Conservation (phyloP, 2,329 filamentous ascomycete species). For the Periconia digitata region DNA sequence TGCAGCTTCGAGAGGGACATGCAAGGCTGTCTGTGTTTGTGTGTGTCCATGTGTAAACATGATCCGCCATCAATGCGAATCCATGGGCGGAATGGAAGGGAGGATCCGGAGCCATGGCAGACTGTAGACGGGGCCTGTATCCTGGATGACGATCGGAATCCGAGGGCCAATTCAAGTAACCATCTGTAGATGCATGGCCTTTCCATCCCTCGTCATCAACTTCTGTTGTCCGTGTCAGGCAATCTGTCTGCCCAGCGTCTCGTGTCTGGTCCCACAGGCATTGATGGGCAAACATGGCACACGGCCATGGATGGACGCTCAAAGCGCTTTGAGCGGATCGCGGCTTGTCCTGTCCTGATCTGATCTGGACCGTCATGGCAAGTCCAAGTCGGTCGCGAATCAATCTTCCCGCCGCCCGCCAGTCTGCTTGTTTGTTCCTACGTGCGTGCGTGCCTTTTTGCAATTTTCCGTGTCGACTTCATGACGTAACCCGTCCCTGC, state of each 20-base stretch:
- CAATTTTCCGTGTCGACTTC: conserved; percentile 5
- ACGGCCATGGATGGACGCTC: too few species aligned
- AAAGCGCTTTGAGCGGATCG: neutral
- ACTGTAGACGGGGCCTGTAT: neutral
- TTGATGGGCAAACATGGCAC: neutral
- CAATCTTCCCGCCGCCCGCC: neutral
- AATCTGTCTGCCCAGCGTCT: neutral
- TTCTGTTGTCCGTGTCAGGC: neutral
- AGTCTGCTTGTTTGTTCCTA: conserved; percentile 1
- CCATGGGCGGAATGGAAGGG: neutral
- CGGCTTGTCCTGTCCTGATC: too few species aligned
- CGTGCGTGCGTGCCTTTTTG: too few species aligned
- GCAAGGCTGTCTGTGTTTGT: neutral
- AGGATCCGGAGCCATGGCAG: neutral
- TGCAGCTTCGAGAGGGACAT: neutral
- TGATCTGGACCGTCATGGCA: too few species aligned
- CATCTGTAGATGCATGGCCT: too few species aligned
- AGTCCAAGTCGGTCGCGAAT: neutral
- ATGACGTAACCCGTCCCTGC: conserved; percentile 8
- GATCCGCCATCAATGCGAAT: too few species aligned
- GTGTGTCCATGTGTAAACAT: too few species aligned
- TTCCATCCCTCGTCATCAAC: too few species aligned
- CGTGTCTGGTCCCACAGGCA: neutral
- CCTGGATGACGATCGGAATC: neutral
- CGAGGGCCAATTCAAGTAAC: too few species aligned